These are phyloP conservation scores for Paraurostyla sp. DNA, from an alignment of 73 alveolate genomes.

Conservation along the genomic window DNA sequence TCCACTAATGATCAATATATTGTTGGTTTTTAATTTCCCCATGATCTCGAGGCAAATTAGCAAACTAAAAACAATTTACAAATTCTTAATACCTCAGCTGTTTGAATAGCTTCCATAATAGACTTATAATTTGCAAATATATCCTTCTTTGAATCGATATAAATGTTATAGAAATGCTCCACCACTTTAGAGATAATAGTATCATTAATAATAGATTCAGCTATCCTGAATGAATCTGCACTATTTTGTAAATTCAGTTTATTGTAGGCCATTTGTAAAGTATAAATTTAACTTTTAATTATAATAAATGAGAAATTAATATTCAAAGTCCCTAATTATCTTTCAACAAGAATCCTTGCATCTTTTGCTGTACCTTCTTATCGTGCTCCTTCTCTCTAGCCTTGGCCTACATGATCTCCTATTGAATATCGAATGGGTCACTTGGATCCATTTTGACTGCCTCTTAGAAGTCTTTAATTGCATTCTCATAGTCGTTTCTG, in stretches of 20 bases:
- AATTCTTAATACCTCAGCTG: conserved; percentile 10
- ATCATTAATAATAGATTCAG: not conserved
- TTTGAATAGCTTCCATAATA: not conserved
- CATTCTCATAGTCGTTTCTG: conserved; percentile 8
- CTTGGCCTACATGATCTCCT: conserved; percentile 25
- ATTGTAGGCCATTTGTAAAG: no score
- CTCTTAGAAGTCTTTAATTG: conserved; percentile 12
- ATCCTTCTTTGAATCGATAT: conserved; percentile 2
- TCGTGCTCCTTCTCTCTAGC: not conserved
- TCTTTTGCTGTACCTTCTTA: not conserved
- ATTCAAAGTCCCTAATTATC: not conserved
- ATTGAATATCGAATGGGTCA: conserved; percentile 48
- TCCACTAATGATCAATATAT: conserved; percentile 20
- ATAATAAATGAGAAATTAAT: not conserved
- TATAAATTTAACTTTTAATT: no score
- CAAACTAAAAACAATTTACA: not conserved
- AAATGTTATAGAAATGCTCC: not conserved
- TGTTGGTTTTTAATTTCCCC: not conserved
- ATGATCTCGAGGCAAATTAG: not conserved
- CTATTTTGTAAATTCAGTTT: no score
- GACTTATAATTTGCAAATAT: not conserved
- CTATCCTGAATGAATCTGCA: not conserved
- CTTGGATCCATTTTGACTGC: conserved; percentile 57
- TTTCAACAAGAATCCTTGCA: conserved; percentile 48
- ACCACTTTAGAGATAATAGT: not conserved